Evolutionary conservation across 331 rosid species (phyloP), one percentile per base, ranked within the genome.

Genomic region (Pyrus hybrid): DNA sequence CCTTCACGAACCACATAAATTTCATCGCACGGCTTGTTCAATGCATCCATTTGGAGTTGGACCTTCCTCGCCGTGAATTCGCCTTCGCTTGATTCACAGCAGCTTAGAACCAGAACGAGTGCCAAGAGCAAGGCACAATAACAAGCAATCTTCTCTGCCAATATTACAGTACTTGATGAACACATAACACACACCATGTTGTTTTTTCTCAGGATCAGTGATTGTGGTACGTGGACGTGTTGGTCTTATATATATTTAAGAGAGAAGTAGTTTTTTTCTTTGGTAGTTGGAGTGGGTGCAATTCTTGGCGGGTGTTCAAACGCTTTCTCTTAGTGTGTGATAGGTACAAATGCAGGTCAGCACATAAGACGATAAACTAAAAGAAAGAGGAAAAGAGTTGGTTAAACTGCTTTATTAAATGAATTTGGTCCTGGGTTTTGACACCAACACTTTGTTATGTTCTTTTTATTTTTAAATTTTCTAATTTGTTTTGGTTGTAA

Each of bases 1-100:
- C 96, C 98, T 75, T 91, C 97, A 54, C 85, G 82, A 81, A 93
- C 98, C 73, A 88, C 93, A 16, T 93, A 91, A 61, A 91, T 91
- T 74, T 91, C 97, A 66, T 93, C 93, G 66, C 98, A 93, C 0
- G 74, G 80, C 90, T 71, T 83, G 30, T 73, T 10, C 54, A 72
- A 7, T 8, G 7, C 13, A 56, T 26, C 47, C 76, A 21, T 57
- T 22, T 56, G 32, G 67, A 72, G 29, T 33, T 22, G 54, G 20
- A 3, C 33, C 32, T 7, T 23, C 33, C 53, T 74, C 60, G 32
- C 32, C 33, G 58, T 51, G 13, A 67, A 37, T 16, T 82, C 87
- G 14, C 73, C 73, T 17, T 88, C 83, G 60, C 83, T 72, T 33
- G 87, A 86, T 45, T 87, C 88, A 22, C 82, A 87, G 78, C 72